Percentiles rank a stretch among this genome's conserved stretches.
phyloP scores from a whole-genome alignment of 371 early-diverging fungal species.

The Capniomyces stellatus region DNA sequence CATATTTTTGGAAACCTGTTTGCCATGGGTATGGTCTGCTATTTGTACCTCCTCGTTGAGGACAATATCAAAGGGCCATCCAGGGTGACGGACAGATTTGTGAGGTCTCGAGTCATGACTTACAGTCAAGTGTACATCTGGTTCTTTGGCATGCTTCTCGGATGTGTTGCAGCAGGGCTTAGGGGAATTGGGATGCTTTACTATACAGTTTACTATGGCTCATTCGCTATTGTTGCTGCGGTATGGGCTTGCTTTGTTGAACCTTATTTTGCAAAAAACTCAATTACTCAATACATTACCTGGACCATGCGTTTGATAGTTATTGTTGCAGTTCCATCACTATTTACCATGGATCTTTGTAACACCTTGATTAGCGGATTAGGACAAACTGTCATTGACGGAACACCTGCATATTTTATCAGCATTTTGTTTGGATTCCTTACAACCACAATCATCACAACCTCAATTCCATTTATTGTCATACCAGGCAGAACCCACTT shows the following conservation, averaged over 20 bases:
- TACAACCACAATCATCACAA: not conserved
- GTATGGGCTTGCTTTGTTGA: not conserved
- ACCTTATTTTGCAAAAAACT: not conserved
- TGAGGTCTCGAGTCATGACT: conserved; percentile 1
- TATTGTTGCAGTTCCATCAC: not conserved
- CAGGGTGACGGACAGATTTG: not conserved
- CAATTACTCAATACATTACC: not conserved
- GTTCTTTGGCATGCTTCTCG: not conserved
- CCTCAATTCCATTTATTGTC: not conserved
- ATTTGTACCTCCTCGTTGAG: not conserved
- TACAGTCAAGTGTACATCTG: conserved; percentile 2
- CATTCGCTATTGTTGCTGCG: not conserved
- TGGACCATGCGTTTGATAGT: not conserved
- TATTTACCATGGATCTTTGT: not conserved
- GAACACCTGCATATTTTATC: not conserved
- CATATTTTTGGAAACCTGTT: not conserved
- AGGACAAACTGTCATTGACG: conserved; percentile 3
- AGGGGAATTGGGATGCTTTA: conserved; percentile 2
- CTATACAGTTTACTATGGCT: not conserved
- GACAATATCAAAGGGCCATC: not conserved
- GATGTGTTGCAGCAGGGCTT: not conserved
- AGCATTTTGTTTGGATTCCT: not conserved
- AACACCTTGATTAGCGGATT: not conserved
- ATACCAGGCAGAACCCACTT: not conserved
- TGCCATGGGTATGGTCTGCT: not conserved